These are phyloP conservation scores for Stagonosporopsis tanaceti DNA, from an alignment of 2,329 filamentous ascomycete genomes.

Conservation along the genomic window DNA sequence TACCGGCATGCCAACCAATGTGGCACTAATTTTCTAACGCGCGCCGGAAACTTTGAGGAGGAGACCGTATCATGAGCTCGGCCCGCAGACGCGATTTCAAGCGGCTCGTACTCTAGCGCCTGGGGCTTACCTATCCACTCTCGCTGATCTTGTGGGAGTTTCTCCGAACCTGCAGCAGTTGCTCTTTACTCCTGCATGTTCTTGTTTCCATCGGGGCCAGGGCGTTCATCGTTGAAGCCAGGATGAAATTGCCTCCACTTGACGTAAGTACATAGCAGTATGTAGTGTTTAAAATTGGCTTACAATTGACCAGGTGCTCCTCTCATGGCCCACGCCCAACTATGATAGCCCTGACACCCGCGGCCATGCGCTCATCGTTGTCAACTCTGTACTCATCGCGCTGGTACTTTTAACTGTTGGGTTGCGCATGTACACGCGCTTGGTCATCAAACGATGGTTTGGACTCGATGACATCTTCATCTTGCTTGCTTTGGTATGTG, in stretches of 20 bases:
- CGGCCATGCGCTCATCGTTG: conserved; percentile 50
- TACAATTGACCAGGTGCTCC: conserved; percentile 25
- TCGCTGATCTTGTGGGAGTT: conserved; percentile 7
- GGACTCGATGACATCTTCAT: conserved; percentile 55
- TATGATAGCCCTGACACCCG: conserved; percentile 51
- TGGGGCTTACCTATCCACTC: conserved; percentile 6
- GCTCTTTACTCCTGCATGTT: conserved; percentile 20
- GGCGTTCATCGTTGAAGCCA: conserved; percentile 18
- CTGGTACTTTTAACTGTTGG: conserved; percentile 48
- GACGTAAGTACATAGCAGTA: conserved; percentile 28
- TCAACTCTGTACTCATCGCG: conserved; percentile 51
- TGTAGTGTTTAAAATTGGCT: neutral
- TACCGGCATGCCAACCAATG: conserved; percentile 19
- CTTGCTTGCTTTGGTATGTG: conserved; percentile 49
- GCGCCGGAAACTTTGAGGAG: conserved; percentile 6
- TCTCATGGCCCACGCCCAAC: conserved; percentile 52
- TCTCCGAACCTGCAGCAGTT: conserved; percentile 4
- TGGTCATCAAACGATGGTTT: conserved; percentile 53
- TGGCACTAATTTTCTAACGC: conserved; percentile 15
- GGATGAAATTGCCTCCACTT: conserved; percentile 41
- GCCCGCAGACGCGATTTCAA: conserved; percentile 15
- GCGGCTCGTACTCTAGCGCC: conserved; percentile 18
- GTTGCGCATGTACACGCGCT: conserved; percentile 52
- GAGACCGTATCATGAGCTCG: neutral
- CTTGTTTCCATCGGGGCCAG: conserved; percentile 1